Evolutionary conservation across 176 grass and related monocot species (phyloP).

Genomic region (Oryza australiensis): DNA sequence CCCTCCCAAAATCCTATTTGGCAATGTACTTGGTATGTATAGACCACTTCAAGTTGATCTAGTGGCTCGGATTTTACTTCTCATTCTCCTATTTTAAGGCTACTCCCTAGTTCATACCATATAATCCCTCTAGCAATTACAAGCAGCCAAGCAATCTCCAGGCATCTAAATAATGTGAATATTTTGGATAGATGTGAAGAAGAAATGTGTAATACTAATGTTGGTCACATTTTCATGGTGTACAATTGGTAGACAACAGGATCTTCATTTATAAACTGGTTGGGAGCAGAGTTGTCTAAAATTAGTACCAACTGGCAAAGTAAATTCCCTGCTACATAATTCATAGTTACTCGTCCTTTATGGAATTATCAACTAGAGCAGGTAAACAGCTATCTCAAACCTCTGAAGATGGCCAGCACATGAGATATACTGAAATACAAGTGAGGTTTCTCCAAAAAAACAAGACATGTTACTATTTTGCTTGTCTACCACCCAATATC

Average conservation of each 20-base stretch:
- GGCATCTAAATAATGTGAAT: neutral
- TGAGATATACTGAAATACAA: neutral
- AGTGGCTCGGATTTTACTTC: conserved; percentile 8
- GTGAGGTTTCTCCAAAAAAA: neutral
- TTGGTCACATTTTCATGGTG: neutral
- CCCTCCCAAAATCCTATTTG: neutral
- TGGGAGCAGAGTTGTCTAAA: neutral
- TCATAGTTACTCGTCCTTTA: neutral
- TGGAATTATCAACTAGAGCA: neutral
- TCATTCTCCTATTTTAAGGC: neutral
- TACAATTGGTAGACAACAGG: neutral
- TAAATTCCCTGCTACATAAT: neutral
- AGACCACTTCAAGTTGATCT: conserved; percentile 2
- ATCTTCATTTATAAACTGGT: neutral
- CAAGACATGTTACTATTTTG: conserved; percentile 1
- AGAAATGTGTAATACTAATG: no score
- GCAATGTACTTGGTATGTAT: conserved; percentile 1
- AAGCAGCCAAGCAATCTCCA: neutral
- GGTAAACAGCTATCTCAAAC: neutral
- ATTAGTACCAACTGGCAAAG: neutral
- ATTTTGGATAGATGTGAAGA: neutral
- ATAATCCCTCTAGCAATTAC: neutral
- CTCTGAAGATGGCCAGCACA: neutral
- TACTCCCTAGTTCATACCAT: neutral
- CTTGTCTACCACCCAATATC: neutral